Conservation (phyloP, 2,329 filamentous ascomycete genomes). For the Exophiala dermatitidis region DNA sequence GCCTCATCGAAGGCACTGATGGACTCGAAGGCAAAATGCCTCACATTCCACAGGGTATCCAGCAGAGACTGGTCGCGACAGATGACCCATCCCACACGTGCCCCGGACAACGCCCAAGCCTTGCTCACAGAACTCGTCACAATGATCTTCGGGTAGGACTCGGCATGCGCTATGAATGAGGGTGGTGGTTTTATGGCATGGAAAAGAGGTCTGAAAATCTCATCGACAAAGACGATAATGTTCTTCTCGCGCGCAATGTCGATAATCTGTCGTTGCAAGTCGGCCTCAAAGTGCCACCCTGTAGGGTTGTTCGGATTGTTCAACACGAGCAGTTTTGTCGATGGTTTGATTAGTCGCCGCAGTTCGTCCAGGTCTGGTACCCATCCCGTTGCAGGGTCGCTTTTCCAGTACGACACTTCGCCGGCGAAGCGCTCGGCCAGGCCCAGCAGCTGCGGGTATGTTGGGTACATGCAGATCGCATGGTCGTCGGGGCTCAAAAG, state of each 20-base stretch:
- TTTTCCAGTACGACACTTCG: slow-evolving; percentile 68
- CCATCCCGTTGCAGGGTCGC: slow-evolving; percentile 58
- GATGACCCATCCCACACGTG: slow-evolving; percentile 76
- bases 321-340: slow-evolving; percentile 54
- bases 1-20: slow-evolving; percentile 74
- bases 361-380: slow-evolving; percentile 60
- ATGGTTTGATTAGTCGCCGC: slow-evolving; percentile 48
- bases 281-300: slow-evolving; percentile 58
- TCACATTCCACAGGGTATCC: slow-evolving; percentile 54
- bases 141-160: slow-evolving; percentile 63
- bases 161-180: slow-evolving; percentile 38
- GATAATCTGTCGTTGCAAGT: slow-evolving; percentile 56
- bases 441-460: slow-evolving; percentile 76
- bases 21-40: slow-evolving; percentile 82
- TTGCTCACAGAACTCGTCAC: slow-evolving; percentile 80
- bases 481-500: slow-evolving; percentile 67
- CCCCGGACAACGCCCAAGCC: slow-evolving; percentile 73
- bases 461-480: slow-evolving; percentile 78
- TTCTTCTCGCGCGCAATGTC: slow-evolving; percentile 55
- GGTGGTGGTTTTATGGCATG: slow-evolving; percentile 42
- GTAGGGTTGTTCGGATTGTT: slow-evolving; percentile 81
- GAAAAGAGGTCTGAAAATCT: slow-evolving; percentile 79
- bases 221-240: slow-evolving; percentile 66
- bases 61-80: slow-evolving; percentile 59
- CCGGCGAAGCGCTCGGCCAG: slow-evolving; percentile 68